phyloP scores from a whole-genome alignment of 441 rosid species.

The Syzygium syzygioides region DNA sequence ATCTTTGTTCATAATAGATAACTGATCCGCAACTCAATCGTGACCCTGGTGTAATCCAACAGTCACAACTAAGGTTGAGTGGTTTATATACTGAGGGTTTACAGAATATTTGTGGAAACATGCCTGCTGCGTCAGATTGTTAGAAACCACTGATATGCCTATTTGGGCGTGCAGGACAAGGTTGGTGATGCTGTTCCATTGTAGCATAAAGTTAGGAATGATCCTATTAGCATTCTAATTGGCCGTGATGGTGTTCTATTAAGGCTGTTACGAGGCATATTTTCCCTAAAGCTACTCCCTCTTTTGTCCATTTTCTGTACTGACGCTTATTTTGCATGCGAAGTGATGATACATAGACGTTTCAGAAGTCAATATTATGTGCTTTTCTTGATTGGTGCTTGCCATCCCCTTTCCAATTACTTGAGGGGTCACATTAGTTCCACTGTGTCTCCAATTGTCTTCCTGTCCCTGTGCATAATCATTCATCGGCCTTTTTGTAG shows the following conservation, averaged over 20 bases:
- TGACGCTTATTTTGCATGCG: background rate
- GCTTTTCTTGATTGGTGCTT: background rate
- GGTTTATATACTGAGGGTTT: background rate
- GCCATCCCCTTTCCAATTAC: background rate
- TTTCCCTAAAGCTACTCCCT: background rate
- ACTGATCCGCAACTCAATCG: background rate
- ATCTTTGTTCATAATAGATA: background rate
- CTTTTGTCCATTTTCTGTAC: background rate
- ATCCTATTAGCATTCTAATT: background rate
- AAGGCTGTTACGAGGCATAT: background rate
- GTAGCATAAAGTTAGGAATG: background rate
- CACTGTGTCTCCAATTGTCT: background rate
- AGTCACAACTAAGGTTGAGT: background rate
- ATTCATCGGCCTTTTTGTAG: constrained; percentile 29
- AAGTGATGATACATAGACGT: background rate
- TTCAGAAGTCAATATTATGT: background rate
- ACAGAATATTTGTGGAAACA: background rate
- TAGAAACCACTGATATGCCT: background rate
- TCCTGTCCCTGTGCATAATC: background rate
- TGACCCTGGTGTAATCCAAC: background rate
- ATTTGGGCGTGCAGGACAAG: background rate
- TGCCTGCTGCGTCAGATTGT: background rate
- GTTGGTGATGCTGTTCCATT: background rate
- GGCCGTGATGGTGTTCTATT: background rate
- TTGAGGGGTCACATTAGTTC: background rate